Percentiles rank a stretch among this genome's conserved stretches.
phyloP scores from a whole-genome alignment of 1,139 yeast species.

The Arxiozyma heterogenica region DNA sequence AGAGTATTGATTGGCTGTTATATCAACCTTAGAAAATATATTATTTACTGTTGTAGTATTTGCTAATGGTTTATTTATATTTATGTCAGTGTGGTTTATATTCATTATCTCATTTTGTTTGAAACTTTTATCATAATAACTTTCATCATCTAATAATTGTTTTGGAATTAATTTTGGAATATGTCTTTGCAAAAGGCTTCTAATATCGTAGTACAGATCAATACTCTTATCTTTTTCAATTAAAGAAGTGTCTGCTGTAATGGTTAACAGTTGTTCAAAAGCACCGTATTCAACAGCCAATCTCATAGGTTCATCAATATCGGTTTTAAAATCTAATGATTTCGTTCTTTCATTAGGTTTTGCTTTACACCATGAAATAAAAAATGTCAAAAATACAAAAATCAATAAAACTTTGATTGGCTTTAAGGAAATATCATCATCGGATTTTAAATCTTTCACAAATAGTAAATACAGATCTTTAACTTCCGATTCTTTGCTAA shows the following conservation, averaged over 20 bases:
- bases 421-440: constrained; percentile 39
- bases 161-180: constrained; percentile 48
- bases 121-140: constrained; percentile 18
- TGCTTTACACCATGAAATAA: constrained; percentile 65
- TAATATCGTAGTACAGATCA: constrained; percentile 52
- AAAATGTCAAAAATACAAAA: constrained; percentile 52
- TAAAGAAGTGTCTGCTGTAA: constrained; percentile 57
- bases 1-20: neutral
- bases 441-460: constrained; percentile 29
- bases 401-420: constrained; percentile 54
- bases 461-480: constrained; percentile 31
- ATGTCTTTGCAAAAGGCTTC: constrained; percentile 58
- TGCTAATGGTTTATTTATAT: constrained; percentile 1
- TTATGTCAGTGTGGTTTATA: constrained; percentile 6
- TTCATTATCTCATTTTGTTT: neutral
- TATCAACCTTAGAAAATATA: neutral
- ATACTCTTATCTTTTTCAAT: constrained; percentile 31
- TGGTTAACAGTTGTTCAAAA: constrained; percentile 63
- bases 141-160: constrained; percentile 37
- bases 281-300: constrained; percentile 59
- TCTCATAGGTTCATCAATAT: constrained; percentile 44
- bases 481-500: constrained; percentile 31
- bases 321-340: constrained; percentile 36
- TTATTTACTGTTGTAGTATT: neutral
- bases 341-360: constrained; percentile 34